A percentile compares a stretch with the other conserved stretches of the same genome.
phyloP scores from a whole-genome alignment of 306 rosid genomes.

The Urtica urens region DNA sequence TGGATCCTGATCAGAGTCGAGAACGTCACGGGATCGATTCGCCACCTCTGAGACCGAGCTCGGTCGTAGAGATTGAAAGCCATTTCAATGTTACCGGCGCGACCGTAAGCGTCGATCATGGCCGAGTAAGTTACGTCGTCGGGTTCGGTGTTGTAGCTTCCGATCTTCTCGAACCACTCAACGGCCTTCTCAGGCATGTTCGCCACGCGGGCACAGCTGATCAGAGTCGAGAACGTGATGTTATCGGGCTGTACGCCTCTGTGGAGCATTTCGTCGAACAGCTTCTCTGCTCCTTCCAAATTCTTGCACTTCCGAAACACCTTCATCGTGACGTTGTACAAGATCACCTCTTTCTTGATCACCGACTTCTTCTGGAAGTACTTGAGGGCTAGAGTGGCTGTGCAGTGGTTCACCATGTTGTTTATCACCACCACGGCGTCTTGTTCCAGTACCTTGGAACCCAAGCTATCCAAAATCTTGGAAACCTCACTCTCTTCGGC shows the following conservation, averaged over 20 bases:
- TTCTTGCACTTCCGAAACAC: conserved; percentile 40
- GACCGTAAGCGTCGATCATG: conserved; percentile 60
- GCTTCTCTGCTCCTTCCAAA: conserved; percentile 58
- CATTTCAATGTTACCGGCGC: conserved; percentile 49
- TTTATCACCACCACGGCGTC: conserved; percentile 48
- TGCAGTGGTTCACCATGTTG: conserved; percentile 39
- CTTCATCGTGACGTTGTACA: conserved; percentile 63
- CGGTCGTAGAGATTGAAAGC: conserved; percentile 69
- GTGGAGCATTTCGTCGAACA: conserved; percentile 61
- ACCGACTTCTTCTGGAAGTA: conserved; percentile 33
- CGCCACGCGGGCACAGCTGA: conserved; percentile 52
- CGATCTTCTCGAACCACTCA: conserved; percentile 75
- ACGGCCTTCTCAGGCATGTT: conserved; percentile 49
- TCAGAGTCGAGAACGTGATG: conserved; percentile 59
- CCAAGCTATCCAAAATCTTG: conserved; percentile 31
- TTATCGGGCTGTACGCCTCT: conserved; percentile 58
- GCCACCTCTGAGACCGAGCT: conserved; percentile 69
- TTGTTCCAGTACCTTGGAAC: conserved; percentile 26
- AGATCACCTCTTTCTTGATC: conserved; percentile 31
- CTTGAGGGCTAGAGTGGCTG: conserved; percentile 35
- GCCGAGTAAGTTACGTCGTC: conserved; percentile 45
- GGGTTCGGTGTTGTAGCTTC: conserved; percentile 41
- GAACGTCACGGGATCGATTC: conserved; percentile 41
- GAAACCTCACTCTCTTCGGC: conserved; percentile 33
- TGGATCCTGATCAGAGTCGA: conserved; percentile 56